Base-by-base conservation (phyloP, 164 flowering plant genomes). In the Annona cherimola region DNA sequence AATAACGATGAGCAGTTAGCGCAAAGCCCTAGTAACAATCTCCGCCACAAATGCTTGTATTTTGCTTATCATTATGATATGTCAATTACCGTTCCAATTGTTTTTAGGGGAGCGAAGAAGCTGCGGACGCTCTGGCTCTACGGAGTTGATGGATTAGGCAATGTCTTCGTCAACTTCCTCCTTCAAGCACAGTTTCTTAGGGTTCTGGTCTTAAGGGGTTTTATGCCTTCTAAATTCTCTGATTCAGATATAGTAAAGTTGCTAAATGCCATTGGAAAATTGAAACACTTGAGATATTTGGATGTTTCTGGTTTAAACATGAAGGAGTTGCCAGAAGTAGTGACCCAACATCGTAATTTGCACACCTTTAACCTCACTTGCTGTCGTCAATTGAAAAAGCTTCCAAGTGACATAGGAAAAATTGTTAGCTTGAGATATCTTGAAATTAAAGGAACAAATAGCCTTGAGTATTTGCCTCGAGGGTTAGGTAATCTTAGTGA, bases 311-410 rank as follows among this genome's bases (percentile, higher is more conserved):
- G 12, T 14, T 42, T 71, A 7, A 0, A 6, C 18, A 68, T 73
- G n/a, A 44, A 41, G 26, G 19, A 45, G 57, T 44, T 73, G 44
- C 76, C 86, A n/a, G 45, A 72, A 4, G 73, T 81, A 8, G 5
- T 79, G 11, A 11, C 73, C 41, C 50, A 18, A 19, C 70, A 40
- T 45, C 55, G 63, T 5, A 54, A 69, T 26, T 57, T 69, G 6
- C 62, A 69, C 9, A 54, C 71, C 11, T 19, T 57, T 26, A 57
- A 57, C 80, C 2, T 69, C 41, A 50, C 70, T 79, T 70, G 54
- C 81, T 50, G 71, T 7, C 0, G 0, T 2, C 2, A 35, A 0
- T 60, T 69, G 7, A 0, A 2, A 0, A 69, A n/a, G 16, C 7
- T 69, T 1, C 71, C 71, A 14, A 40, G 4, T 2, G 71, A 45